A percentile compares a stretch with the other conserved stretches of the same genome.
These are phyloP conservation scores for Phytopythium ostracodes DNA, from an alignment of 352 stramenopile genomes.

Conservation along the genomic window DNA sequence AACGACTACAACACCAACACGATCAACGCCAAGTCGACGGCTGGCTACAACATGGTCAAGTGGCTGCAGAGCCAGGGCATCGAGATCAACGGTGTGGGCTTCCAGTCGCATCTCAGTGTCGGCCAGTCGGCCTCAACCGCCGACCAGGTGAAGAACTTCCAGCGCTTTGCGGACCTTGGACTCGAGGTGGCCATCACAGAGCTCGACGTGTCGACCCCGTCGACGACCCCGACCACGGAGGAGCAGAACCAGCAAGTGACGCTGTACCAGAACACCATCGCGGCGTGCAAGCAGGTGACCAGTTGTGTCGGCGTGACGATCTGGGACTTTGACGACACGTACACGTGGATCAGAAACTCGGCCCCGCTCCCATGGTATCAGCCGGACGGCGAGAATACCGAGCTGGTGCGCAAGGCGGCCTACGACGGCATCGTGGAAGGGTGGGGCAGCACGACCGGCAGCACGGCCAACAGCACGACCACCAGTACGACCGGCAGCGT, in stretches of 20 bases:
- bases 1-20: slow-evolving; percentile 21
- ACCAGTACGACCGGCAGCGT: no score
- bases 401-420: slow-evolving; percentile 20
- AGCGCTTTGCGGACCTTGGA: slow-evolving; percentile 18
- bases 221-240: slow-evolving; percentile 17
- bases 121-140: slow-evolving; percentile 13
- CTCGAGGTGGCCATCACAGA: slow-evolving; percentile 30
- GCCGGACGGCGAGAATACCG: slow-evolving; percentile 17
- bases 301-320: slow-evolving; percentile 14
- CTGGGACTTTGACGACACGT: slow-evolving; percentile 20
- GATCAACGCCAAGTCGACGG: slow-evolving; percentile 29
- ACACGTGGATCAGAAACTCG: slow-evolving; percentile 16
- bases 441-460: no score
- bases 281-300: slow-evolving; percentile 26
- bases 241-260: slow-evolving; percentile 17
- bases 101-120: slow-evolving; percentile 7
- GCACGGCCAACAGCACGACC: no score
- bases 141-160: slow-evolving; percentile 23
- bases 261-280: slow-evolving; percentile 13
- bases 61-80: slow-evolving; percentile 13
- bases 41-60: neutral
- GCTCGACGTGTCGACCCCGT: slow-evolving; percentile 19
- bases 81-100: slow-evolving; percentile 25
- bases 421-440: slow-evolving; percentile 12
- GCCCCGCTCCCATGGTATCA: slow-evolving; percentile 25